Conservation (phyloP, 441 rosid genomes). For the Arabidopsis lyrata region DNA sequence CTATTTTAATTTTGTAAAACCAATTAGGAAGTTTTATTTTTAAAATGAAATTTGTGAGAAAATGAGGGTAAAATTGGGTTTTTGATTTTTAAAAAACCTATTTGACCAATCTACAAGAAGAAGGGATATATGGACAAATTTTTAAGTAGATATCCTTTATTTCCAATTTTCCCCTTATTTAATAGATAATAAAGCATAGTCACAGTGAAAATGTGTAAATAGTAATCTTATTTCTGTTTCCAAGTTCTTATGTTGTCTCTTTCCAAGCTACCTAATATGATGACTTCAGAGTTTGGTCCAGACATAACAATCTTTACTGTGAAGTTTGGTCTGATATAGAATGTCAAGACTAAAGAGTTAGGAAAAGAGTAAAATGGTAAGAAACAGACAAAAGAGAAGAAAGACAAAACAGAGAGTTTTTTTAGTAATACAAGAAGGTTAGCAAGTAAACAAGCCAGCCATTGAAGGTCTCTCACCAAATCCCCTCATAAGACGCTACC, state of each 20-base stretch:
- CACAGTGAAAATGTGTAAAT: background rate
- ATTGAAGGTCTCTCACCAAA: conserved; percentile 31
- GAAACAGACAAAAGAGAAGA: background rate
- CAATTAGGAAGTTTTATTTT: too few relatives aligned
- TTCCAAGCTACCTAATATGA: background rate
- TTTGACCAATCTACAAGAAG: too few relatives aligned
- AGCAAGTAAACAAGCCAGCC: conserved; percentile 38
- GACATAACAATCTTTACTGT: background rate
- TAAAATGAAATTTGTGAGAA: too few relatives aligned
- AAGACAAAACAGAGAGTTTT: background rate
- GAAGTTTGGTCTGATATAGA: conserved; percentile 1
- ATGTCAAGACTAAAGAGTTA: conserved; percentile 21
- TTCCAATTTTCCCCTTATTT: too few relatives aligned
- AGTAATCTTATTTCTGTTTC: background rate
- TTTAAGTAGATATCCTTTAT: too few relatives aligned
- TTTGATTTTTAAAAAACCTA: too few relatives aligned
- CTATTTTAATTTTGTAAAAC: too few relatives aligned
- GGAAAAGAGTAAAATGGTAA: background rate
- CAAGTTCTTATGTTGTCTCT: background rate
- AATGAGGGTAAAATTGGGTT: too few relatives aligned
- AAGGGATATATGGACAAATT: too few relatives aligned
- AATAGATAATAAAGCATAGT: background rate
- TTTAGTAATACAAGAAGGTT: conserved; percentile 33
- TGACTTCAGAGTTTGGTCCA: too few relatives aligned
- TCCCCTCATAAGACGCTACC: background rate